Percentiles rank a stretch among this genome's conserved stretches.
Evolutionary conservation across 2,329 filamentous ascomycete genomes (phyloP).

Genomic region (Huntiella moniliformis): DNA sequence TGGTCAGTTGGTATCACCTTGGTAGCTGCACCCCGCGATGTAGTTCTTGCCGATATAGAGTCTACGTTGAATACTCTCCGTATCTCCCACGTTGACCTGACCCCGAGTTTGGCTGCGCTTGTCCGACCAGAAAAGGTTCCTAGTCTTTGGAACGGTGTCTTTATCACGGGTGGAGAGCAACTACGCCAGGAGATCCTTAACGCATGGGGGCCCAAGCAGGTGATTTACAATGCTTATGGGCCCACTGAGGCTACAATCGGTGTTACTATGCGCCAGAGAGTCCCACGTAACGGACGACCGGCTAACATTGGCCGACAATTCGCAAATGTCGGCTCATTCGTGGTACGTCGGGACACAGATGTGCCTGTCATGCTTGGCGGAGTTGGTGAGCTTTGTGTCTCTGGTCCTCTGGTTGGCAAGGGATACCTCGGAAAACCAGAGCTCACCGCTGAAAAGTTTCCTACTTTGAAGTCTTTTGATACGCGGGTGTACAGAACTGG

Average conservation of each 20-base stretch:
- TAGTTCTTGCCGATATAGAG: slow-evolving; percentile 69
- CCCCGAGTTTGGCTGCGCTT: slow-evolving; percentile 66
- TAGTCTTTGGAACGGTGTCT: slow-evolving; percentile 61
- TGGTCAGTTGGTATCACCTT: slow-evolving; percentile 82
- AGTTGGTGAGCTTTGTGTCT: slow-evolving; percentile 76
- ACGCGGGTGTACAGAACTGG: slow-evolving; percentile 71
- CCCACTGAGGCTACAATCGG: slow-evolving; percentile 89
- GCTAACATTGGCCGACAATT: slow-evolving; percentile 82
- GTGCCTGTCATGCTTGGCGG: slow-evolving; percentile 57
- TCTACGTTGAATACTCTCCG: slow-evolving; percentile 49
- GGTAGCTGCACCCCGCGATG: slow-evolving; percentile 61
- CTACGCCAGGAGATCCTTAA: slow-evolving; percentile 80
- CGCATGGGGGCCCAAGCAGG: slow-evolving; percentile 57
- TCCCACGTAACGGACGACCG: slow-evolving; percentile 57
- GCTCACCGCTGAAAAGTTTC: slow-evolving; percentile 63
- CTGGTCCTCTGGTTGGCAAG: slow-evolving; percentile 70
- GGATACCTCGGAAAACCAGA: slow-evolving; percentile 69
- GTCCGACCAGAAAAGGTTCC: slow-evolving; percentile 66
- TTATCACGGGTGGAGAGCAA: slow-evolving; percentile 82
- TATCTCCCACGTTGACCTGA: slow-evolving; percentile 85
- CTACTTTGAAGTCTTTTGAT: slow-evolving; percentile 34
- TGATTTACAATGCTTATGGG: slow-evolving; percentile 85
- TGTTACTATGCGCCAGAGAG: slow-evolving; percentile 72
- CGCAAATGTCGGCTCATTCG: slow-evolving; percentile 68
- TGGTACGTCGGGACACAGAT: slow-evolving; percentile 51